Percentiles rank a stretch among this genome's conserved stretches.
Evolutionary conservation across 2,329 filamentous ascomycete genomes (phyloP).

Genomic region (Fusarium agapanthi): DNA sequence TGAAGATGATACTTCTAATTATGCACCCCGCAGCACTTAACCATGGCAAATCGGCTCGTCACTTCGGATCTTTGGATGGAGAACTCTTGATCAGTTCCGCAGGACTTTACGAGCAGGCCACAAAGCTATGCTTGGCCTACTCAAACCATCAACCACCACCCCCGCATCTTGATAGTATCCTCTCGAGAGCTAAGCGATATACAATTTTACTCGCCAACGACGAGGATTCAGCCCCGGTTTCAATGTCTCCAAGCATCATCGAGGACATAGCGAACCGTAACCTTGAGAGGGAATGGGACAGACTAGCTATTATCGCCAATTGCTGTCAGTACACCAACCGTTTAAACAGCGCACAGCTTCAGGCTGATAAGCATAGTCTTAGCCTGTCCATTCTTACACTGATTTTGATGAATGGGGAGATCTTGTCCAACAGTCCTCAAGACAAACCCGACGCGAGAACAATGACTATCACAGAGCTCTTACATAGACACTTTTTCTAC

Average conservation of each 20-base stretch:
- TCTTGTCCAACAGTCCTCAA: background rate
- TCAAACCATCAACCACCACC: background rate
- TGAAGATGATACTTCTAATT: background rate
- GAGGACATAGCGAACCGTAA: background rate
- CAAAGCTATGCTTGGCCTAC: background rate
- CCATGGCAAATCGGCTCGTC: fast-evolving
- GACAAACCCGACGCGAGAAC: fast-evolving
- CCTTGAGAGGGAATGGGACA: background rate
- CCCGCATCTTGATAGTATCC: fast-evolving
- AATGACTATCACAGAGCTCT: background rate
- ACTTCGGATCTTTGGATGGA: background rate
- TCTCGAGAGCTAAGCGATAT: background rate
- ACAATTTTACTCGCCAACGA: background rate
- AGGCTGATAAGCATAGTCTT: fast-evolving
- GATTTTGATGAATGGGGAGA: background rate
- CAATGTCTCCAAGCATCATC: background rate
- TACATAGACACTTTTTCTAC: background rate
- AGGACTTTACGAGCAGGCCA: background rate
- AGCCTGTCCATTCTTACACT: background rate
- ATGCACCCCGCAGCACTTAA: background rate
- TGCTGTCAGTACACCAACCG: background rate
- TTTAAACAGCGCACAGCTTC: background rate
- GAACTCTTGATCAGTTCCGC: background rate
- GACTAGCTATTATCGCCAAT: background rate
- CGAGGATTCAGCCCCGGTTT: background rate